phyloP scores from a whole-genome alignment of 1,284 basidiomycete genomes.

The Marasmius fiardii region DNA sequence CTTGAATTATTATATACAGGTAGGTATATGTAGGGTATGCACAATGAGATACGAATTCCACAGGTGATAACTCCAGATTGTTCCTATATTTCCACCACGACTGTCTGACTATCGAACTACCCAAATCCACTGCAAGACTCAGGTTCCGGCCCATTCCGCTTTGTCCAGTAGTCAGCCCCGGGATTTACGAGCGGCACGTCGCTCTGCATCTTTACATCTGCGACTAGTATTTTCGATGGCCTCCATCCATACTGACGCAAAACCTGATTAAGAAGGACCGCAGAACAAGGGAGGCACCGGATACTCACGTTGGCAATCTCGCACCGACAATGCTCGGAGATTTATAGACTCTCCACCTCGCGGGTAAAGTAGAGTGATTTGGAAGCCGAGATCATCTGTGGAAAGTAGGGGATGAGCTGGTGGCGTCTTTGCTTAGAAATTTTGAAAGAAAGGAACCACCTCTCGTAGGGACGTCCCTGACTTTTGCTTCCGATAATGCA shows the following conservation, averaged over 20 bases:
- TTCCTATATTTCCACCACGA: too few relatives aligned
- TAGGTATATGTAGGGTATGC: too few relatives aligned
- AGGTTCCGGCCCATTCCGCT: too few relatives aligned
- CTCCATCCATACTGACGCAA: slow-evolving; percentile 43
- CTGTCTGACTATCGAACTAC: too few relatives aligned
- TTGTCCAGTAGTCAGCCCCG: neutral
- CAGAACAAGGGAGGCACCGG: neutral
- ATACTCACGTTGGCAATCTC: slow-evolving; percentile 56
- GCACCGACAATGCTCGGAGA: slow-evolving; percentile 55
- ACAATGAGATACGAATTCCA: too few relatives aligned
- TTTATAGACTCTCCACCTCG: slow-evolving; percentile 72
- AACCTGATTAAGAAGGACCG: neutral
- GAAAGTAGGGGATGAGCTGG: neutral
- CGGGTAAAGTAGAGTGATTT: slow-evolving; percentile 63
- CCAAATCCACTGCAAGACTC: too few relatives aligned
- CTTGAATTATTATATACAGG: too few relatives aligned
- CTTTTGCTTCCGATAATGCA: slow-evolving; percentile 61
- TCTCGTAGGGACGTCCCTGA: slow-evolving; percentile 49
- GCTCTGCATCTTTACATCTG: slow-evolving; percentile 36
- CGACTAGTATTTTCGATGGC: slow-evolving; percentile 40
- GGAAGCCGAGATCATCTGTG: slow-evolving; percentile 67
- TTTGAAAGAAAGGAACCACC: slow-evolving; percentile 25
- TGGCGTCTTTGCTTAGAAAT: neutral
- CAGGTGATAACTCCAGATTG: too few relatives aligned
- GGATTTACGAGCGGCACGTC: slow-evolving; percentile 18